A percentile compares a stretch with the other conserved stretches of the same genome.
Conservation (phyloP, 2,329 filamentous ascomycete genomes). For the Fusarium domesticum region DNA sequence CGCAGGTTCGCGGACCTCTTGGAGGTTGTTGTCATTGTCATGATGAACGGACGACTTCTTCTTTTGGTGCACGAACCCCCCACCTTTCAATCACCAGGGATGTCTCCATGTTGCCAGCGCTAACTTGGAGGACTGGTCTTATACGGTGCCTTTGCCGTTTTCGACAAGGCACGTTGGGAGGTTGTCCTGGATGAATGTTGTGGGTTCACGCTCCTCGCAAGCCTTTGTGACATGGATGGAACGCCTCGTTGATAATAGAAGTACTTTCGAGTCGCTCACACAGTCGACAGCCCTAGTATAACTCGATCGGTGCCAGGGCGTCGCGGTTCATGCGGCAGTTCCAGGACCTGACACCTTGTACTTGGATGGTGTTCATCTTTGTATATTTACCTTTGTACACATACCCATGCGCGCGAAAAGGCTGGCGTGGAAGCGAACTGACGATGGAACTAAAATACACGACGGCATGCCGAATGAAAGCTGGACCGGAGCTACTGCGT, state of each 20-base stretch:
- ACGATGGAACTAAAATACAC: background rate
- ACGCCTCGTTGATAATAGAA: background rate
- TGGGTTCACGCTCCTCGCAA: background rate
- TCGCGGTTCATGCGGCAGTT: background rate
- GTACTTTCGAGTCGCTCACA: background rate
- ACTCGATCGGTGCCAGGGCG: background rate
- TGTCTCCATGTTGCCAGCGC: conserved; percentile 9
- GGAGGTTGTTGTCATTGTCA: background rate
- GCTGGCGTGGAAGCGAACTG: background rate
- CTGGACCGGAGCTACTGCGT: background rate
- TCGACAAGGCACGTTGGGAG: conserved; percentile 7
- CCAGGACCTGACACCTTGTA: background rate
- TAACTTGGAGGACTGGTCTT: conserved; percentile 1
- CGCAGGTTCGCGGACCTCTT: background rate
- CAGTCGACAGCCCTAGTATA: background rate
- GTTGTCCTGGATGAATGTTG: background rate
- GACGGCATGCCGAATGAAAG: background rate
- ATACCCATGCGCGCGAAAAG: background rate
- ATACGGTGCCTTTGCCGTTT: conserved; percentile 10
- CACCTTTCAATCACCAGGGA: conserved; percentile 11
- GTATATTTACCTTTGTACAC: too few relatives aligned
- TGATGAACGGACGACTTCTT: conserved; percentile 3
- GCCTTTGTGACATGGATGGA: background rate
- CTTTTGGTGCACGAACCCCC: conserved; percentile 9
- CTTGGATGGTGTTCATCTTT: background rate